These are phyloP conservation scores for Paecilomyces fulvus DNA, from an alignment of 2,329 filamentous ascomycete species.

Conservation along the genomic window DNA sequence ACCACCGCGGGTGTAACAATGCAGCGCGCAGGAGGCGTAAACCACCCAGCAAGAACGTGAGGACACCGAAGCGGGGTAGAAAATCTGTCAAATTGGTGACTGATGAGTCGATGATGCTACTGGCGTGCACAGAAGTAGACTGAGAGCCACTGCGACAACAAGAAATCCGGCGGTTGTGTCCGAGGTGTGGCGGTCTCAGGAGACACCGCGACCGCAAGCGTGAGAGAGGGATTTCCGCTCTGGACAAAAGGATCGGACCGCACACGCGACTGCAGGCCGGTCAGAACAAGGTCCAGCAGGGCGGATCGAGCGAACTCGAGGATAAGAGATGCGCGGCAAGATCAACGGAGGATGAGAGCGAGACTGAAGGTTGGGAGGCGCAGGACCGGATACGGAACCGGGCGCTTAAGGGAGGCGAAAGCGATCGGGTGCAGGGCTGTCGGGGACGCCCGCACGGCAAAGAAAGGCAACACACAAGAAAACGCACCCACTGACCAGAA, in stretches of 20 bases:
- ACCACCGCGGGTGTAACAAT: constrained; percentile 15
- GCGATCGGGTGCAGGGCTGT: constrained; percentile 3
- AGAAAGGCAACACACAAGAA: constrained; percentile 3
- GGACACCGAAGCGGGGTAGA: not conserved
- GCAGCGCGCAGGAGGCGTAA: constrained; percentile 19
- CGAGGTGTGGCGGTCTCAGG: constrained; percentile 2
- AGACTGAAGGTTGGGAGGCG: constrained; percentile 9
- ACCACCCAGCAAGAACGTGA: constrained; percentile 2
- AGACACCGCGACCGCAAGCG: not conserved
- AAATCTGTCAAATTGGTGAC: not conserved
- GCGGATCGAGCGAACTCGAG: not conserved
- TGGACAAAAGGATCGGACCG: not conserved
- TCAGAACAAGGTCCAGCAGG: not conserved
- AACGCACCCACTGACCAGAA: not conserved
- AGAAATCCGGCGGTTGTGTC: constrained; percentile 2
- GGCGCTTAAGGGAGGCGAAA: constrained; percentile 11
- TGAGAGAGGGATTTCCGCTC: not conserved
- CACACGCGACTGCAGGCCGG: not conserved
- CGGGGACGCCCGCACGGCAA: not conserved
- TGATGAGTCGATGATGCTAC: not conserved
- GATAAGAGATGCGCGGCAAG: constrained; percentile 11
- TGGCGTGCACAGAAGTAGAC: not conserved
- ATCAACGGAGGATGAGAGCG: constrained; percentile 11
- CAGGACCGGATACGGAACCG: constrained; percentile 7
- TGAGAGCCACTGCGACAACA: constrained; percentile 1